phyloP scores from a whole-genome alignment of 106 monocot genomes.

The Posidonia australis region DNA sequence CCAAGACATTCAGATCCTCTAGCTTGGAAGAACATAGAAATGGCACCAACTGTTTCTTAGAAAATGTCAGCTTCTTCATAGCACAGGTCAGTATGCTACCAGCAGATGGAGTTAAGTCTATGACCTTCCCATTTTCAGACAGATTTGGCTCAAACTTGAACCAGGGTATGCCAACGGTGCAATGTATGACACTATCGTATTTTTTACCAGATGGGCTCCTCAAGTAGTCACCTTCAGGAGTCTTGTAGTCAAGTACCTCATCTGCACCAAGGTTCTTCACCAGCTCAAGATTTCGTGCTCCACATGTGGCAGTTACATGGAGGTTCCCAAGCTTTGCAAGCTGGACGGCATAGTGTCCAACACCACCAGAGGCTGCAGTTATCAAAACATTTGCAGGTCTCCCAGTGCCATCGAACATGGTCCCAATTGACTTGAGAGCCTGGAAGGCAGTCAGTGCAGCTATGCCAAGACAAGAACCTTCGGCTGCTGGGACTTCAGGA shows the following conservation, averaged over 20 bases:
- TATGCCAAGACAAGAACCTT: conserved; percentile 3
- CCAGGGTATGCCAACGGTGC: conserved; percentile 11
- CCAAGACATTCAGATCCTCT: conserved; percentile 11
- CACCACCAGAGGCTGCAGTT: conserved; percentile 21
- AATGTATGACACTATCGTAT: conserved; percentile 17
- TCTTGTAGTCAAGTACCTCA: conserved; percentile 23
- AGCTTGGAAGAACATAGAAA: neutral
- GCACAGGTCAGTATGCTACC: neutral
- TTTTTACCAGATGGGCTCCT: conserved; percentile 14
- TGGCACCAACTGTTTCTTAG: conserved; percentile 11
- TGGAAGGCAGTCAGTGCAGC: conserved; percentile 17
- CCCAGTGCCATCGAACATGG: conserved; percentile 11
- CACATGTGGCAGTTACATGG: conserved; percentile 25
- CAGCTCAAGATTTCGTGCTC: conserved; percentile 14
- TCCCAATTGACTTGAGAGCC: conserved; percentile 4
- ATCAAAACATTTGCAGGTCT: conserved; percentile 11
- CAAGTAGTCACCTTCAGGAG: conserved; percentile 14
- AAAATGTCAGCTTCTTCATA: conserved; percentile 12
- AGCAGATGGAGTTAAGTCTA: conserved; percentile 2
- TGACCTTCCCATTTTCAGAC: conserved; percentile 6
- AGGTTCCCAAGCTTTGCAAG: conserved; percentile 18
- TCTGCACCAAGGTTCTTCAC: conserved; percentile 18
- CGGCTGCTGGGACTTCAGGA: conserved; percentile 7
- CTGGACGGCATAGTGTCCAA: conserved; percentile 19
- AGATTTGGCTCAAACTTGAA: conserved; percentile 13